Evolutionary conservation across 768 basidiomycete genomes (phyloP).

Genomic region (Xerocomellus amylosporus): DNA sequence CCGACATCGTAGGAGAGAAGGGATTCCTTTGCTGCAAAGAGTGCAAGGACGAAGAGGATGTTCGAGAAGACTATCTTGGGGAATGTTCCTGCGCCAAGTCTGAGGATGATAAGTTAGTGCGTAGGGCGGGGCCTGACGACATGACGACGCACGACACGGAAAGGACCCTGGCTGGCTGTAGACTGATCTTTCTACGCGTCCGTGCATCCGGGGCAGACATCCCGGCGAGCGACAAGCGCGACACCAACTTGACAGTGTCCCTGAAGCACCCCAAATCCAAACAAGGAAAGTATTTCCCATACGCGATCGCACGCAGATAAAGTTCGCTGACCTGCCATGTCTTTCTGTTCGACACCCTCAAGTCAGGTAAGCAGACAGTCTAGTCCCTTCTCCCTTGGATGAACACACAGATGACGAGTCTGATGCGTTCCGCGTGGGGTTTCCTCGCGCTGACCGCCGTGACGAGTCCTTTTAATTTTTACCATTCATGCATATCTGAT

Average conservation of each 20-base stretch:
- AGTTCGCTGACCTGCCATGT: constrained; percentile 10
- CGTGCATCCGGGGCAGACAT: constrained; percentile 69
- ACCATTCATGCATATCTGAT: constrained; percentile 97
- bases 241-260: background rate
- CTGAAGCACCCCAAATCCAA: background rate
- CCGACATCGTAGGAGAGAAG: constrained; percentile 64
- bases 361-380: constrained; percentile 19
- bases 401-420: constrained; percentile 78
- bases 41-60: constrained; percentile 57
- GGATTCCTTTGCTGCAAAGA: constrained; percentile 65
- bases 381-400: constrained; percentile 34
- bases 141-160: constrained; percentile 48
- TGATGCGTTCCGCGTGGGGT: constrained; percentile 57
- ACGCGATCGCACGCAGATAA: background rate
- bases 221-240: constrained; percentile 11
- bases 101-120: constrained; percentile 23
- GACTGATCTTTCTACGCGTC: constrained; percentile 60
- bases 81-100: constrained; percentile 52
- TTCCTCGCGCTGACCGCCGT: constrained; percentile 52
- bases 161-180: constrained; percentile 54
- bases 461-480: constrained; percentile 63
- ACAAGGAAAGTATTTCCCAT: constrained; percentile 24
- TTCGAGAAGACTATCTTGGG: constrained; percentile 60
- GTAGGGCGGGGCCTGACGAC: background rate
- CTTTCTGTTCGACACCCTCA: constrained; percentile 2